phyloP scores from a whole-genome alignment of 2,329 filamentous ascomycete genomes.

The Allantophomopsis lycopodina region DNA sequence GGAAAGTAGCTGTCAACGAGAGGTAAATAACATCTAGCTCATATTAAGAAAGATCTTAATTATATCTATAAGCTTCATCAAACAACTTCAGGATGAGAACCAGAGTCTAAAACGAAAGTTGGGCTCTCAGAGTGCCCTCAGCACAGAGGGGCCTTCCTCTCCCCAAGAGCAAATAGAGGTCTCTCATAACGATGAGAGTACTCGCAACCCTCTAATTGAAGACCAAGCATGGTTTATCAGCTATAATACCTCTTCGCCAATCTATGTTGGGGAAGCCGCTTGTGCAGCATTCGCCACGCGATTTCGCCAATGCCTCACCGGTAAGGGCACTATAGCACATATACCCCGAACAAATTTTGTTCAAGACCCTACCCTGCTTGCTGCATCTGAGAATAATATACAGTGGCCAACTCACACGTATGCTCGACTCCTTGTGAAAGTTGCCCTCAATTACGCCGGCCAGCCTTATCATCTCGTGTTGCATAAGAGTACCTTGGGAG shows the following conservation, averaged over 20 bases:
- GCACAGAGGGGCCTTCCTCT: background rate
- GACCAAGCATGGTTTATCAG: slow-evolving; percentile 15
- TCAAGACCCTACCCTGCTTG: slow-evolving; percentile 6
- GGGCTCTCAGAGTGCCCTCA: background rate
- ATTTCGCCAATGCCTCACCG: slow-evolving; percentile 21
- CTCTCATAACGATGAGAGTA: slow-evolving; percentile 6
- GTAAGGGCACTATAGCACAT: slow-evolving; percentile 5
- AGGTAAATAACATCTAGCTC: slow-evolving; percentile 7
- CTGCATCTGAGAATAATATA: slow-evolving; percentile 15
- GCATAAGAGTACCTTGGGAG: slow-evolving; percentile 22
- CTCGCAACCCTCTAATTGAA: slow-evolving; percentile 9
- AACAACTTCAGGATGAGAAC: slow-evolving; percentile 14
- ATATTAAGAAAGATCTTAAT: no score
- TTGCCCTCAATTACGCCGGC: slow-evolving; percentile 21
- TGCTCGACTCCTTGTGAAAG: slow-evolving; percentile 21
- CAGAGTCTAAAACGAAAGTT: slow-evolving; percentile 2
- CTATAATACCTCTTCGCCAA: slow-evolving; percentile 10
- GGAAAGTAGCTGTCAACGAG: slow-evolving; percentile 22
- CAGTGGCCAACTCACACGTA: slow-evolving; percentile 22
- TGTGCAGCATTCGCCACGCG: slow-evolving; percentile 24
- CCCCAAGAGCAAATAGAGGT: slow-evolving; percentile 4
- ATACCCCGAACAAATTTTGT: no score
- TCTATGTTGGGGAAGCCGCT: slow-evolving; percentile 22
- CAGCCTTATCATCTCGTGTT: slow-evolving; percentile 22
- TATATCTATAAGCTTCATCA: slow-evolving; percentile 1